Conservation (phyloP, 202 grass and related monocot species). For the Saccharum hybrid region DNA sequence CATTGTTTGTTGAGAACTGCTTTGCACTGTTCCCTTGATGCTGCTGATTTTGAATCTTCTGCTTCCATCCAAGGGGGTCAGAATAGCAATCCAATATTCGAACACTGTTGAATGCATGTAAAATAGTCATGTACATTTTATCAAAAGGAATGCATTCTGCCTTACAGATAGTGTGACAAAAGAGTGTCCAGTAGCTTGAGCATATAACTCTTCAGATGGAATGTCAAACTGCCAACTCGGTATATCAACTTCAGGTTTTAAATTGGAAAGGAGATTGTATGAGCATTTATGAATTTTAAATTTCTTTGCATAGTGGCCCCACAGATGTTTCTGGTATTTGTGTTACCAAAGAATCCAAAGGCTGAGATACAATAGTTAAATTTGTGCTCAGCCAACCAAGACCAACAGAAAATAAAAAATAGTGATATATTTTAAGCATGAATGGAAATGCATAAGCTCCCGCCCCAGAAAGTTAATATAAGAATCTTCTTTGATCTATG, state of each 20-base stretch:
- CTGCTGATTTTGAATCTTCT: slow-evolving; percentile 47
- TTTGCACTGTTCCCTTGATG: slow-evolving; percentile 25
- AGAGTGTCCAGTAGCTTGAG: slow-evolving; percentile 5
- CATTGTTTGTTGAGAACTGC: slow-evolving; percentile 30
- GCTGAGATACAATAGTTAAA: background rate
- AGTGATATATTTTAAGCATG: background rate
- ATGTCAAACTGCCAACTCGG: background rate
- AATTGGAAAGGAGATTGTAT: background rate
- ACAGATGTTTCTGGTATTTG: slow-evolving; percentile 11
- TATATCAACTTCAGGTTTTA: background rate
- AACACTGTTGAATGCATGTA: slow-evolving; percentile 51
- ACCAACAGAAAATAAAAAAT: background rate
- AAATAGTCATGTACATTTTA: slow-evolving; percentile 13
- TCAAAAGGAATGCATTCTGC: slow-evolving; percentile 27
- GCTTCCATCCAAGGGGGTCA: slow-evolving; percentile 88
- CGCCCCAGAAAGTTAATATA: background rate
- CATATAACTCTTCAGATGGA: background rate
- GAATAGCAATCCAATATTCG: slow-evolving; percentile 83
- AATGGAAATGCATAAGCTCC: background rate
- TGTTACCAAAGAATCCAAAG: background rate
- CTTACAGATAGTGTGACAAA: background rate
- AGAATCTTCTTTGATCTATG: background rate
- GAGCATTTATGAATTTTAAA: background rate
- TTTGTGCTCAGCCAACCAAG: background rate
- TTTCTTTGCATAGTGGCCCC: background rate